Percentiles rank a stretch among this genome's conserved stretches.
Conservation (phyloP, 2,329 filamentous ascomycete genomes). For the Bipolaris sorokiniana region DNA sequence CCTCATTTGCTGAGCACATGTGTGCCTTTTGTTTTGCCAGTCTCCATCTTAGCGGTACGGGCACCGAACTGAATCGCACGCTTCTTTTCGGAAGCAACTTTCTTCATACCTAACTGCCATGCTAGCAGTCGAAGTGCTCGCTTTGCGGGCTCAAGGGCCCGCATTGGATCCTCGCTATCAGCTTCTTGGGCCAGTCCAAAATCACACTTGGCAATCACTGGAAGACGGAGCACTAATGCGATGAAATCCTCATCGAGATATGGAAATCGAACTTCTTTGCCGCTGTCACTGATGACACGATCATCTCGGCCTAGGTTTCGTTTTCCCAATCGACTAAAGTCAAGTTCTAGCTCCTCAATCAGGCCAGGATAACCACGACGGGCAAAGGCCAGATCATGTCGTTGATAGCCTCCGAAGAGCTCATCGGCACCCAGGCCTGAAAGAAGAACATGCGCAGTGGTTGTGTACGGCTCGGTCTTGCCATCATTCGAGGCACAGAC, state of each 20-base stretch:
- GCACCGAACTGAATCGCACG: conserved; percentile 69
- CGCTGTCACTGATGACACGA: conserved; percentile 86
- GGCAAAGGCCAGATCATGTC: conserved; percentile 78
- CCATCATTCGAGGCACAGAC: conserved; percentile 41
- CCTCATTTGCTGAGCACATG: conserved; percentile 47
- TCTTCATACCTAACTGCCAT: conserved; percentile 71
- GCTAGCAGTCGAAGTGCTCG: conserved; percentile 79
- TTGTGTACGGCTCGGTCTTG: conserved; percentile 60
- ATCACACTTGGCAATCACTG: conserved; percentile 86
- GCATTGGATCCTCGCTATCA: conserved; percentile 29
- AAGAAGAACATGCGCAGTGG: conserved; percentile 79
- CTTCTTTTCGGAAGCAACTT: conserved; percentile 87
- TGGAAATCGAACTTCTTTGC: conserved; percentile 86
- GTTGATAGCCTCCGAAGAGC: conserved; percentile 89
- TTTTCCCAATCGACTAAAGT: conserved; percentile 84
- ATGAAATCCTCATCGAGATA: conserved; percentile 88
- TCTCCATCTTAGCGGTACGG: conserved; percentile 54
- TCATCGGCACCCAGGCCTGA: conserved; percentile 96
- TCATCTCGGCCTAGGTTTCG: conserved; percentile 96
- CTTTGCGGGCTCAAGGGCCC: conserved; percentile 76
- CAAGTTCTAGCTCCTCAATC: conserved; percentile 80
- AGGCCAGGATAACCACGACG: conserved; percentile 73
- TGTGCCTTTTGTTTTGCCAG: conserved; percentile 56
- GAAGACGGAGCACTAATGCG: conserved; percentile 74
- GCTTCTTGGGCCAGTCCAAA: conserved; percentile 61